phyloP scores from a whole-genome alignment of 192 early-diverging fungal genomes.

The Martensiomyces pterosporus region DNA sequence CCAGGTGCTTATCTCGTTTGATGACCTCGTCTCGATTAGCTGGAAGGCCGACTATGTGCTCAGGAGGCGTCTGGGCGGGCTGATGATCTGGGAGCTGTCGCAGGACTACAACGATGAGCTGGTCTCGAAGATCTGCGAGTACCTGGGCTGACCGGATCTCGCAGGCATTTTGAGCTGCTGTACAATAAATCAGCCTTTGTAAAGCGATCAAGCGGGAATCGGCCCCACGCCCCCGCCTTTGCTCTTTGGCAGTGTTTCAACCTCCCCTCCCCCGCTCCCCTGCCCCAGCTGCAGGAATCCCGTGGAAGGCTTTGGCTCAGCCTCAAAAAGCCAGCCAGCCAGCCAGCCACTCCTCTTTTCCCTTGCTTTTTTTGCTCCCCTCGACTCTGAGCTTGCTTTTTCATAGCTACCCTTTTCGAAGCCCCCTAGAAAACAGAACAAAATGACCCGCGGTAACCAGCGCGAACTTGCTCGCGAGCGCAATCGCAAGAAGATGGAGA shows the following conservation, averaged over 20 bases:
- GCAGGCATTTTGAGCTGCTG: too few species aligned
- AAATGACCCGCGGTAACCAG: slow-evolving; percentile 55
- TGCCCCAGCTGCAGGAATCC: too few species aligned
- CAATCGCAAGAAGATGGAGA: slow-evolving; percentile 44
- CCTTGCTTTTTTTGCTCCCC: too few species aligned
- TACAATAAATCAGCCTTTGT: too few species aligned
- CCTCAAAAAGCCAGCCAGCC: too few species aligned
- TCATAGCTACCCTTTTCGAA: neutral
- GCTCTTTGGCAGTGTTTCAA: too few species aligned
- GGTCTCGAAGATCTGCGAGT: slow-evolving; percentile 46
- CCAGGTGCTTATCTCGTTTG: slow-evolving; percentile 78
- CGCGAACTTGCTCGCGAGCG: slow-evolving; percentile 49
- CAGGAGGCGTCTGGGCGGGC: slow-evolving; percentile 57
- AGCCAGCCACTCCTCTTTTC: too few species aligned
- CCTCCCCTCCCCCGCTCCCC: too few species aligned
- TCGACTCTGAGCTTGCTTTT: neutral
- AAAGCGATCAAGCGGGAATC: too few species aligned
- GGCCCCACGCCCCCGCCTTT: too few species aligned
- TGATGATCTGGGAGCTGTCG: slow-evolving; percentile 79
- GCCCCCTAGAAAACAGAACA: slow-evolving; percentile 1
- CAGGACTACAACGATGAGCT: slow-evolving; percentile 45
- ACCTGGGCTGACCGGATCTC: slow-evolving; percentile 36
- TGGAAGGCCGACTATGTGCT: slow-evolving; percentile 66
- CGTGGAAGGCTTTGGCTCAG: too few species aligned
- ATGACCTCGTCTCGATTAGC: slow-evolving; percentile 61